Percentiles rank a stretch among this genome's conserved stretches.
phyloP scores from a whole-genome alignment of 2,329 filamentous ascomycete genomes.

The Periconia sp. region DNA sequence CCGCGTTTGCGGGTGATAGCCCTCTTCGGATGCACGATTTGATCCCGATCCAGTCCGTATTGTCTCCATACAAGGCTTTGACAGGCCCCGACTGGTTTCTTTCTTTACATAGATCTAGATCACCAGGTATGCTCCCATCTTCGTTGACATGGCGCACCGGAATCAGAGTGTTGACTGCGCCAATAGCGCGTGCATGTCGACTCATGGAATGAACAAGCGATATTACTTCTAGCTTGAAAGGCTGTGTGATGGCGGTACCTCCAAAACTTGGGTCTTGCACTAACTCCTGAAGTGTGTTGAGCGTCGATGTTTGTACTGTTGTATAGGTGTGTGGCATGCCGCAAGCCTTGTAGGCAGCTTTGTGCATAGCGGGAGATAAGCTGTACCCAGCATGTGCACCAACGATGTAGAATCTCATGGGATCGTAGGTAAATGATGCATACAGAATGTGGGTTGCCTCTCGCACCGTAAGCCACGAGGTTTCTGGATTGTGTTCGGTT shows the following conservation, averaged over 20 bases:
- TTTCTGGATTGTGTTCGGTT: conserved; percentile 36
- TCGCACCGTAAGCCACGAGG: conserved; percentile 59
- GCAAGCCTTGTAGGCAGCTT: conserved; percentile 65
- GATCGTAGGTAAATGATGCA: conserved; percentile 66
- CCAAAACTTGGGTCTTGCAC: conserved; percentile 69
- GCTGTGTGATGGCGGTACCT: conserved; percentile 70
- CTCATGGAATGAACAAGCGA: conserved; percentile 67
- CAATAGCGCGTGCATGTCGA: conserved; percentile 72
- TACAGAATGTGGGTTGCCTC: conserved; percentile 68
- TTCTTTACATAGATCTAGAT: conserved; percentile 55
- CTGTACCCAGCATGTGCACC: conserved; percentile 73
- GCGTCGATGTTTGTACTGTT: conserved; percentile 63
- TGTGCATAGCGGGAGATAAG: conserved; percentile 77
- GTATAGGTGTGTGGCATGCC: conserved; percentile 70
- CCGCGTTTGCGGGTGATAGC: conserved; percentile 68
- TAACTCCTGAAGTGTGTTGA: conserved; percentile 65
- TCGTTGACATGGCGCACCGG: conserved; percentile 64
- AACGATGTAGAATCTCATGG: conserved; percentile 72
- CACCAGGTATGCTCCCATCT: conserved; percentile 60
- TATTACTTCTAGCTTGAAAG: conserved; percentile 74
- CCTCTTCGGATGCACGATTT: conserved; percentile 71
- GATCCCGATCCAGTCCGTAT: conserved; percentile 82
- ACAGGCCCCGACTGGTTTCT: conserved; percentile 68
- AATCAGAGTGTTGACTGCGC: conserved; percentile 75
- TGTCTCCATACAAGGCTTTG: conserved; percentile 73